phyloP scores from a whole-genome alignment of 495 filamentous ascomycete genomes.

The Wilcoxina mikolae region DNA sequence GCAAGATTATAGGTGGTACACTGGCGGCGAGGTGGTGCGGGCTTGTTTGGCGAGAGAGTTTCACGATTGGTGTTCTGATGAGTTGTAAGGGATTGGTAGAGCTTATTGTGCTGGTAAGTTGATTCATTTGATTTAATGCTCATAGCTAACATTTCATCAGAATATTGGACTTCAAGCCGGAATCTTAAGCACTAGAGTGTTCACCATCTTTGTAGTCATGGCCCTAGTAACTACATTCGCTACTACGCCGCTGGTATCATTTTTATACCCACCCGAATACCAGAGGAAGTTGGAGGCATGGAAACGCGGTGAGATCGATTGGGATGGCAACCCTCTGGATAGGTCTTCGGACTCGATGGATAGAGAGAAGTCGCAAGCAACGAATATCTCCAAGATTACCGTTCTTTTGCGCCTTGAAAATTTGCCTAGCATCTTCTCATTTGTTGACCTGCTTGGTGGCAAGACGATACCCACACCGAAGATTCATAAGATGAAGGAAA shows the following conservation, averaged over 20 bases:
- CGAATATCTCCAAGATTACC: constrained; percentile 37
- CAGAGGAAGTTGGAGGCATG: constrained; percentile 82
- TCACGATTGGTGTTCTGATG: constrained; percentile 87
- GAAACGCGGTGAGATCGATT: constrained; percentile 84
- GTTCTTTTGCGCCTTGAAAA: constrained; percentile 78
- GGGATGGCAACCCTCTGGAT: constrained; percentile 55
- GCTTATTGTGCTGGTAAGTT: constrained; percentile 75
- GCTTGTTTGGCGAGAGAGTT: constrained; percentile 82
- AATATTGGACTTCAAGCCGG: constrained; percentile 90
- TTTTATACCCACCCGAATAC: constrained; percentile 76
- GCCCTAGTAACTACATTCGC: constrained; percentile 82
- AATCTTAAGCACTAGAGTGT: constrained; percentile 73
- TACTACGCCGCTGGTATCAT: constrained; percentile 68
- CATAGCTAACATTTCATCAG: constrained; percentile 31
- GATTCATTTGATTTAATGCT: background rate
- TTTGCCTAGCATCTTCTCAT: constrained; percentile 69
- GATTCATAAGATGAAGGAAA: constrained; percentile 37
- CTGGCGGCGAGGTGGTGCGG: constrained; percentile 63
- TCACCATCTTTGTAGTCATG: constrained; percentile 99
- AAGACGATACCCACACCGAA: constrained; percentile 32
- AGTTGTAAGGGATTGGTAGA: constrained; percentile 95
- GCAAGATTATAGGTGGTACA: constrained; percentile 75
- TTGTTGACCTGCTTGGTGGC: constrained; percentile 60
- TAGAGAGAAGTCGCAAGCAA: constrained; percentile 30
- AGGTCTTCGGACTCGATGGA: constrained; percentile 30